Evolutionary conservation across 2,329 filamentous ascomycete genomes (phyloP), one percentile per base, ranked within the genome.

Genomic region (Fusarium acutatum): DNA sequence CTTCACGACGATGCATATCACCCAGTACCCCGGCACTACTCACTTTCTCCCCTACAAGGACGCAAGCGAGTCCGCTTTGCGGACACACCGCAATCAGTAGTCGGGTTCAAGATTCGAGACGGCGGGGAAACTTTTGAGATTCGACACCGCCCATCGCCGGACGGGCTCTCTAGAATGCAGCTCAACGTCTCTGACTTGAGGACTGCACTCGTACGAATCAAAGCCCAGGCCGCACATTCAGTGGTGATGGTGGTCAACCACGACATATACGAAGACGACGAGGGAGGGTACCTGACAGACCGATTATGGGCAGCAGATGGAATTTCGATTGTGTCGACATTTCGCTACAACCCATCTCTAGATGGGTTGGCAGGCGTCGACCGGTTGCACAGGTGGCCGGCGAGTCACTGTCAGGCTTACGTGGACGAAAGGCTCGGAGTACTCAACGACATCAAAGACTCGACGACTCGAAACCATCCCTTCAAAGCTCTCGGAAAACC

Each of bases 221-320:
- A 92, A 1, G 90, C 90, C 0, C 57, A 74, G 0, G 87, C 92
- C 73, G 90, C 90, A 0, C 90, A 90, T 66, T 84, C 90, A 0
- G 77, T 92, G 3, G 75, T 91, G 1, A 78, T 93, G 40, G 76
- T 92, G 1, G 81, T 88, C 0, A 82, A 90, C 38, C 87, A 91
- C n/a, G 91, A 93, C 75, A 80, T 92, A 20, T 92, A 90, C 75
- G 90, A 93, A 73, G 88, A 91, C 0, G 88, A 92, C 0, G 91
- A 93, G 67, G 61, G 52, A 9, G 87, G 90, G 26, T 94, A 93
- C 75, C 89, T 88, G 60, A 92, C 90, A 69, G 91, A 91, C 0
- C 82, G 90, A 34, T 90, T 91, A 2, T 94, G 91, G 77, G 91
- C 91, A 0, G 89, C 86, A 0, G 90, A 87, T 64, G 84, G 91